Evolutionary conservation across 768 basidiomycete species (phyloP), one percentile per base, ranked within the genome.

Genomic region (Russula vinacea): DNA sequence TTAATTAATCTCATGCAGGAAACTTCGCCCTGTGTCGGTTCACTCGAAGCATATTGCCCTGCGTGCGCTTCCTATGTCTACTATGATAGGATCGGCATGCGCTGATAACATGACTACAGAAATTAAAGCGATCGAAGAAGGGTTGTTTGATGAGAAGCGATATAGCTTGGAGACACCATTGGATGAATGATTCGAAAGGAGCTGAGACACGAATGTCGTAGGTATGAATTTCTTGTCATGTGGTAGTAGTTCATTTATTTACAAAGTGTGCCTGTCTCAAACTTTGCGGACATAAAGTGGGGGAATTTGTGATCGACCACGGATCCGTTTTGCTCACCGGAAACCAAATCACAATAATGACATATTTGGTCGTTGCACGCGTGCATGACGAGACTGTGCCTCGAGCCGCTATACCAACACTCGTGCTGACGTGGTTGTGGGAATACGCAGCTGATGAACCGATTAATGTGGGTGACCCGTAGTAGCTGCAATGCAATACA

Each of bases 71-170:
- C 26, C 49, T 22, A 11, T 47, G 6, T 14, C 39, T 13, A 47
- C 39, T 13, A 47, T 47, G 22, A 47, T 22, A n/a, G n/a, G 24
- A 13, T 54, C 58, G 49, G 17, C 47, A 56, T 32, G 39, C 33
- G 35, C 45, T 59, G n/a, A 51, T 24, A 19, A 39, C 45, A n/a
- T 10, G 19, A 4, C 42, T 5, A 53, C 71, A 88, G 87, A 89
- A 74, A 88, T 89, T 71, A 88, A 87, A 71, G 87, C 87, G 0
- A 80, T 81, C 32, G 81, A 87, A 63, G 83, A 83, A 64, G 78
- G 78, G 0, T 7, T 84, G 33, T 78, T 74, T 26, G 67, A 67
- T 68, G 74, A 68, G 54, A 67, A 58, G 19, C 69, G 74, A 33
- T 76, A 76, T 66, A 62, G 56, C 45, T 39, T 62, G 60, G 67